These are phyloP conservation scores for Rubia tinctorum DNA, from an alignment of 305 asterid species.

Conservation along the genomic window DNA sequence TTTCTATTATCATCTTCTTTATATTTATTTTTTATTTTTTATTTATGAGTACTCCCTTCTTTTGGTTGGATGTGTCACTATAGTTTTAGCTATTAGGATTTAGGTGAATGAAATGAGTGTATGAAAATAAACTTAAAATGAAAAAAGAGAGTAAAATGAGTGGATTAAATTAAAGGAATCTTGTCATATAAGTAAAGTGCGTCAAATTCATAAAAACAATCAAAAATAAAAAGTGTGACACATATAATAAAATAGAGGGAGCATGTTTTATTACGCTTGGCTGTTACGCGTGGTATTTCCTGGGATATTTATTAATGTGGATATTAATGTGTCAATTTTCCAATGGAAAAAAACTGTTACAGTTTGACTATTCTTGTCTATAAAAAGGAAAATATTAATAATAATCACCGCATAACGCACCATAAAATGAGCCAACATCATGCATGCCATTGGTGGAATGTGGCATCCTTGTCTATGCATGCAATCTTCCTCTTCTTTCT, in stretches of 20 bases:
- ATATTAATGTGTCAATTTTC: background rate
- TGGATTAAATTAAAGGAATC: too few species aligned
- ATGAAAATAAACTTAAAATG: too few species aligned
- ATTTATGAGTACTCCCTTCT: too few species aligned
- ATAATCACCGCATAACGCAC: constrained; percentile 6
- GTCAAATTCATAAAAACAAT: too few species aligned
- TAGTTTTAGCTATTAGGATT: too few species aligned
- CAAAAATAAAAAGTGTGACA: too few species aligned
- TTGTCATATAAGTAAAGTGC: too few species aligned
- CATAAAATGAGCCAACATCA: background rate
- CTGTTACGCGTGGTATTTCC: constrained; percentile 17
- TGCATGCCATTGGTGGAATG: constrained; percentile 9
- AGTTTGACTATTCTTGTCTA: constrained; percentile 7
- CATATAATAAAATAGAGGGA: too few species aligned
- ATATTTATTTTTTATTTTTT: background rate
- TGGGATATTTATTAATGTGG: background rate
- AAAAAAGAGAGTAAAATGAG: too few species aligned
- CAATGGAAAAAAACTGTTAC: constrained; percentile 6
- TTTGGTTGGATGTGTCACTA: too few species aligned
- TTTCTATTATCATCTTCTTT: constrained; percentile 11
- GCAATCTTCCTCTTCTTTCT: background rate
- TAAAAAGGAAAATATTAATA: background rate
- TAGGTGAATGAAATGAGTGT: too few species aligned
- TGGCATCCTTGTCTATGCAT: constrained; percentile 14
- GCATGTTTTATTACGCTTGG: constrained; percentile 9